phyloP scores from a whole-genome alignment of 169 alveolate genomes.

The Plasmodium berghei region DNA sequence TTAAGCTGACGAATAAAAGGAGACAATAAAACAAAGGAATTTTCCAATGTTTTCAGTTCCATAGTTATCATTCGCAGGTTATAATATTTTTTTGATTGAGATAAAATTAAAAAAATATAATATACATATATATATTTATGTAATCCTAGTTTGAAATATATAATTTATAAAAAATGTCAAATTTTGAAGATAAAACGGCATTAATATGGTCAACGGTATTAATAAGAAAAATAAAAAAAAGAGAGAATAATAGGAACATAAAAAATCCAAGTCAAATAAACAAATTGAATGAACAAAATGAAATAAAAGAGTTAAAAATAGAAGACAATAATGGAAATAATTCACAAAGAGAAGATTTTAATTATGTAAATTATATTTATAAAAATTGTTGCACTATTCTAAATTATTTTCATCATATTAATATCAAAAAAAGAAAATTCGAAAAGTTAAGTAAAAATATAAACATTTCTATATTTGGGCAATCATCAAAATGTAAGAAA shows the following conservation, averaged over 20 bases:
- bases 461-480: background rate
- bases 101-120: too few species aligned
- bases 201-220: constrained; percentile 17
- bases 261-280: background rate
- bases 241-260: constrained; percentile 4
- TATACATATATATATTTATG: background rate
- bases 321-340: constrained; percentile 1
- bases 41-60: too few species aligned
- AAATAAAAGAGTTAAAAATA: constrained; percentile 1
- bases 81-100: too few species aligned
- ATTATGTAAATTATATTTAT: constrained; percentile 34
- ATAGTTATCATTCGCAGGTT: too few species aligned
- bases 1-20: too few species aligned
- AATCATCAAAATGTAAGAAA: background rate
- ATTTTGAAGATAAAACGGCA: background rate
- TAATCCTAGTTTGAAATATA: background rate
- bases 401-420: constrained; percentile 14
- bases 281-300: background rate
- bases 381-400: constrained; percentile 33
- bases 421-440: constrained; percentile 2
- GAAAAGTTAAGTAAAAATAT: background rate
- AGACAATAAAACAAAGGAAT: too few species aligned
- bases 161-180: constrained; percentile 8
- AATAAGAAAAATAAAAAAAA: constrained; percentile 19
- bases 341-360: background rate